Conservation (phyloP, 2,329 filamentous ascomycete species). For the Penicillium sclerotiorum region DNA sequence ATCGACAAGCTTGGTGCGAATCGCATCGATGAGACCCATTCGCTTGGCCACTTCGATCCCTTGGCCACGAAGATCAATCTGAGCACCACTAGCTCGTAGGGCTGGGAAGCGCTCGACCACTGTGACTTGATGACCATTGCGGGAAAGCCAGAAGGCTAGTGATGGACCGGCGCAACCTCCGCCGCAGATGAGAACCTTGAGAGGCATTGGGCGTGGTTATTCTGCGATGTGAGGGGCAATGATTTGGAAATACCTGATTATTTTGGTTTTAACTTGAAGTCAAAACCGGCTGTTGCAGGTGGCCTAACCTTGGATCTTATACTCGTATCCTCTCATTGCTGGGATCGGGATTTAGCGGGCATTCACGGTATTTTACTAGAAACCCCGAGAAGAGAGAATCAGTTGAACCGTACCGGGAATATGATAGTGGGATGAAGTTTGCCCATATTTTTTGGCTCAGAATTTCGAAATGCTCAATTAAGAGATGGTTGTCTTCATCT, state of each 20-base stretch:
- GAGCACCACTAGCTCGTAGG: conserved; percentile 53
- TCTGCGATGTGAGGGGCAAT: conserved; percentile 2
- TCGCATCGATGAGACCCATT: conserved; percentile 54
- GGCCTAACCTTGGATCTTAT: too few relatives aligned
- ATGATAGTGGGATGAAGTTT: too few relatives aligned
- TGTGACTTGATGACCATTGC: conserved; percentile 38
- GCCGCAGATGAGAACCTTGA: conserved; percentile 54
- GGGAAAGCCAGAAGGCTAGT: conserved; percentile 54
- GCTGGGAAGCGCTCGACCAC: conserved; percentile 46
- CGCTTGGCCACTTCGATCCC: conserved; percentile 54
- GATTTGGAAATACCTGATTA: too few relatives aligned
- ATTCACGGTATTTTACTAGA: conserved; percentile 3
- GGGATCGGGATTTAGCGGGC: background rate
- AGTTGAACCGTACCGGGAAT: background rate
- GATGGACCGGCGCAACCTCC: conserved; percentile 46
- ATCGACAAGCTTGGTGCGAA: conserved; percentile 44
- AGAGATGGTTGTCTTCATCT: too few relatives aligned
- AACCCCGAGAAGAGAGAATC: background rate
- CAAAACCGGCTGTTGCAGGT: too few relatives aligned
- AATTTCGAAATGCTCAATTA: too few relatives aligned
- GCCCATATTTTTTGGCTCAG: too few relatives aligned
- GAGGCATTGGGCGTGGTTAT: too few relatives aligned
- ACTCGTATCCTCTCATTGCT: too few relatives aligned
- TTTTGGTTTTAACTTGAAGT: too few relatives aligned
- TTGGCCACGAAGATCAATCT: conserved; percentile 58